These are phyloP conservation scores for Cryptococcus floricola DNA, from an alignment of 1,284 basidiomycete genomes.

Conservation along the genomic window DNA sequence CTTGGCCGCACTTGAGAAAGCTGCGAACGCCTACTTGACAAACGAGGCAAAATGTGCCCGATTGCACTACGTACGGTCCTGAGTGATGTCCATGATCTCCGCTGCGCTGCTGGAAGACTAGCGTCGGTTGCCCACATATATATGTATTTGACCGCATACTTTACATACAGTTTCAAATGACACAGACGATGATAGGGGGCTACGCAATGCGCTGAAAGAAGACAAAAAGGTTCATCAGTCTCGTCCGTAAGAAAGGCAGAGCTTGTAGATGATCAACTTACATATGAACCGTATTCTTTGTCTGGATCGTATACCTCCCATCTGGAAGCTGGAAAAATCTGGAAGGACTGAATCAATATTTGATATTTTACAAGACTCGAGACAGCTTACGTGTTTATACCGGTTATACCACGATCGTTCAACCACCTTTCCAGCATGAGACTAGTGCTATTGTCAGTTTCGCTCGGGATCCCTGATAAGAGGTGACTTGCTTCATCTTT, in stretches of 20 bases:
- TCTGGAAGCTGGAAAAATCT: conserved; percentile 92
- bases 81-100: too few species aligned
- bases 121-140: too few species aligned
- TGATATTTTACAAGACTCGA: not conserved
- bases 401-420: conserved; percentile 93
- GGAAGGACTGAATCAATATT: not conserved
- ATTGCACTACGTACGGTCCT: too few species aligned
- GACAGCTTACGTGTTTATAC: conserved; percentile 63
- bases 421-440: conserved; percentile 97
- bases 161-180: not conserved
- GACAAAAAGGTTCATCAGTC: too few species aligned
- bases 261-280: not conserved
- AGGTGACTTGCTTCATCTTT: conserved; percentile 70
- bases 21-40: too few species aligned
- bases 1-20: too few species aligned
- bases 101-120: too few species aligned
- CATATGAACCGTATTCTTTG: conserved; percentile 67
- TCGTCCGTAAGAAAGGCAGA: not conserved
- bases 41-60: too few species aligned
- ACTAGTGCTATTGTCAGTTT: conserved; percentile 46
- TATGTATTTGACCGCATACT: not conserved
- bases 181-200: not conserved
- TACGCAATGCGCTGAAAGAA: conserved; percentile 1
- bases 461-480: not conserved
- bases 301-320: conserved; percentile 65